phyloP scores from a whole-genome alignment of 1,284 basidiomycete genomes.

The Papiliotrema nemorosa region DNA sequence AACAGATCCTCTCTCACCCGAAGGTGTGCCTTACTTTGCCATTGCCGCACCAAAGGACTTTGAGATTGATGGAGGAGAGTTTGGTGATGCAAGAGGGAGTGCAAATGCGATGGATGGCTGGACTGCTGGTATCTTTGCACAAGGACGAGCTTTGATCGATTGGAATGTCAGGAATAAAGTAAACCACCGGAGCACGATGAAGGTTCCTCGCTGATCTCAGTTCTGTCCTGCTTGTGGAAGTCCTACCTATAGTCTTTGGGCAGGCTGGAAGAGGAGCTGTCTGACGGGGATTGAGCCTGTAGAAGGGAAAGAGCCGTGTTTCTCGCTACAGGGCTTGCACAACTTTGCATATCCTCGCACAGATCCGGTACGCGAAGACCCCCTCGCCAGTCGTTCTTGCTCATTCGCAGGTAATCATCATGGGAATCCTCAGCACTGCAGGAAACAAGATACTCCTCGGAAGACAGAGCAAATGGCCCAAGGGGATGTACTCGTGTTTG shows the following conservation, averaged over 20 bases:
- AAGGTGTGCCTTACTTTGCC: constrained; percentile 74
- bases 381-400: not conserved
- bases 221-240: constrained; percentile 87
- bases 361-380: constrained; percentile 55
- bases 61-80: constrained; percentile 53
- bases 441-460: constrained; percentile 82
- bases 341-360: constrained; percentile 87
- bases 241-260: constrained; percentile 82
- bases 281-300: constrained; percentile 54
- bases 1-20: constrained; percentile 59
- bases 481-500: constrained; percentile 71
- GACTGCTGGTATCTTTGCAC: constrained; percentile 69
- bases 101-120: constrained; percentile 50
- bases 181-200: not conserved
- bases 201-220: constrained; percentile 47
- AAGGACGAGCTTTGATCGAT: constrained; percentile 74
- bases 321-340: constrained; percentile 68
- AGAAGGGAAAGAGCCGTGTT: constrained; percentile 35
- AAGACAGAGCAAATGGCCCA: constrained; percentile 57
- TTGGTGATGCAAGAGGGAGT: constrained; percentile 65
- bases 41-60: constrained; percentile 62
- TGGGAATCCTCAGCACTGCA: constrained; percentile 74
- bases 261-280: constrained; percentile 90
- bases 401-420: constrained; percentile 69
- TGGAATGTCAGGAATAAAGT: constrained; percentile 86